Percentiles rank a stretch among this genome's conserved stretches.
These are phyloP conservation scores for Cercospora sp. DNA, from an alignment of 2,329 filamentous ascomycete species.

Conservation along the genomic window DNA sequence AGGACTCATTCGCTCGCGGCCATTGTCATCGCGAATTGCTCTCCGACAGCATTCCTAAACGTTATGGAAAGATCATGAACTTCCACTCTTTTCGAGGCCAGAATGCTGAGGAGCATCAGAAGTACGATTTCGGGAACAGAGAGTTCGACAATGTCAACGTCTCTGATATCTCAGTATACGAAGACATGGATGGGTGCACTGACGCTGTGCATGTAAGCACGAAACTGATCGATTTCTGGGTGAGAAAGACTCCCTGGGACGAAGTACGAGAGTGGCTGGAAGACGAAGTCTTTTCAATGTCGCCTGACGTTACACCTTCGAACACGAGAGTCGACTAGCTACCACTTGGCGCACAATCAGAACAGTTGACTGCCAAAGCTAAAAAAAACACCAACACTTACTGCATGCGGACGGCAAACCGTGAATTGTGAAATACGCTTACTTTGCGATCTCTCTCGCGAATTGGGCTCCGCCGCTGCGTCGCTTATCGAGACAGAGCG, in stretches of 20 bases:
- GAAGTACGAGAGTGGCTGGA: constrained; percentile 5
- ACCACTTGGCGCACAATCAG: neutral
- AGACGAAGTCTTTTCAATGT: constrained; percentile 7
- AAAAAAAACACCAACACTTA: neutral
- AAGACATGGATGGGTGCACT: constrained; percentile 15
- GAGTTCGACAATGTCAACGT: constrained; percentile 8
- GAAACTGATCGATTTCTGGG: constrained; percentile 14
- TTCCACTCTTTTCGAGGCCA: constrained; percentile 17
- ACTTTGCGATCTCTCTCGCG: neutral
- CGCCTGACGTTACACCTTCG: constrained; percentile 3
- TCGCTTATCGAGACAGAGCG: neutral
- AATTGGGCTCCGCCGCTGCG: neutral
- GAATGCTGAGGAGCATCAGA: constrained; percentile 12
- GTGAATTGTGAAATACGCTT: neutral
- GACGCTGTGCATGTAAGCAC: constrained; percentile 12
- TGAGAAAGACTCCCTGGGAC: constrained; percentile 9
- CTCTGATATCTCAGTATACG: constrained; percentile 4
- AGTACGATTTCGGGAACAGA: constrained; percentile 12
- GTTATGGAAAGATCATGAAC: constrained; percentile 8
- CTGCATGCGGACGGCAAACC: neutral
- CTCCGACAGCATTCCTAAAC: constrained; percentile 1
- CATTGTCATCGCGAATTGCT: constrained; percentile 1
- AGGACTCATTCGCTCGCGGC: constrained; percentile 16
- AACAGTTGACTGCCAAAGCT: neutral
- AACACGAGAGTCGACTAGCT: constrained; percentile 1